Evolutionary conservation across 2,329 filamentous ascomycete species (phyloP), one percentile per base, ranked within the genome.

Genomic region (Plenodomus tracheiphilus): DNA sequence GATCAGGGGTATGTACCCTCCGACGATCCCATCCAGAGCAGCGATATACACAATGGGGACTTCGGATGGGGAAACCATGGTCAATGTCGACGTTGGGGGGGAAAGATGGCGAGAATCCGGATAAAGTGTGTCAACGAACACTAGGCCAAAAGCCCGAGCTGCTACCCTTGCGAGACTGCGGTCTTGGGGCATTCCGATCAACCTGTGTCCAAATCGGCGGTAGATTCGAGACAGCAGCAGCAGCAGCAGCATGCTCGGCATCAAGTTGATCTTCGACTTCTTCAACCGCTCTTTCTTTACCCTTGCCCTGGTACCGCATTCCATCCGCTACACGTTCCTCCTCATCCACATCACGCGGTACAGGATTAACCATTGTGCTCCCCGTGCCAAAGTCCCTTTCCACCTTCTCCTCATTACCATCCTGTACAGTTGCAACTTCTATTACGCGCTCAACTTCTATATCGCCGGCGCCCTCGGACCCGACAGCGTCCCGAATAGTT

Each of bases 401-500:
- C 28, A 32, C 13, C 28, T 11, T 32, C 28, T 32, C 28, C 28
- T 32, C 22, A 25, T 25, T 25, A 10, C 5, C 22, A 25, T 25
- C 22, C 10, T 25, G 5, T 10, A 25, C 10, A 25, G 22, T 25
- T 10, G 22, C 22, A 10, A 25, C 5, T 5, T n/a, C n/a, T n/a
- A n/a, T n/a, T n/a, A n/a, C 22, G 22, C 6, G 22, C 10, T 5
- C 22, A 25, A 10, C 22, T 10, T 15, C 28, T 32, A 32, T 10
- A 32, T 32, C 11, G 28, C 28, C 11, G 69, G 69, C n/a, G 69
- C 59, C 43, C 62, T 55, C 37, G 64, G 66, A 20, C 66, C 68
- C 9, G 58, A 59, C 37, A 74, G 56, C 3, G 66, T 71, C 16
- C 70, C 66, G 45, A 74, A 71, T 6, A 74, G 56, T 39, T 73